Percentiles rank a stretch among this genome's conserved stretches.
phyloP scores from a whole-genome alignment of 1,139 yeast genomes.

The Taphrina confusa region DNA sequence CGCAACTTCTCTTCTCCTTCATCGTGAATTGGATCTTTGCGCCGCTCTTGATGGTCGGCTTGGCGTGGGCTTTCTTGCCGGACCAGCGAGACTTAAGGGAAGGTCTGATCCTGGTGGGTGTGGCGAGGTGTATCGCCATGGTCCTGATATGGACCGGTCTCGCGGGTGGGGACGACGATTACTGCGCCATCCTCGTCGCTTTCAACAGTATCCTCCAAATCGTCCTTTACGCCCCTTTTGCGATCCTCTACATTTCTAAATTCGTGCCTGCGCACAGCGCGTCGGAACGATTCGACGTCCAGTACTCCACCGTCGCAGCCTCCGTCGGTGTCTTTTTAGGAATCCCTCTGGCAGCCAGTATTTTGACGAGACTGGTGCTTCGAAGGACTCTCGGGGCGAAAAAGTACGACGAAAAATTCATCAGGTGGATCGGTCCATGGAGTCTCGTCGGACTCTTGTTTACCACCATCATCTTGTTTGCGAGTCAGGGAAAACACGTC shows the following conservation, averaged over 20 bases:
- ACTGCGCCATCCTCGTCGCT: conserved; percentile 59
- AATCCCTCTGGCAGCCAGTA: conserved; percentile 55
- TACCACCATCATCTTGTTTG: conserved; percentile 58
- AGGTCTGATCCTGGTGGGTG: conserved; percentile 62
- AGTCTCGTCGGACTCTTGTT: conserved; percentile 58
- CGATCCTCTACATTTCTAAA: conserved; percentile 49
- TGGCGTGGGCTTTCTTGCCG: conserved; percentile 59
- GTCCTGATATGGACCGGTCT: conserved; percentile 61
- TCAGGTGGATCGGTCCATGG: conserved; percentile 54
- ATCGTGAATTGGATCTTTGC: conserved; percentile 59
- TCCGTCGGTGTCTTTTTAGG: conserved; percentile 60
- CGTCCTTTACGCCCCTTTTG: conserved; percentile 58
- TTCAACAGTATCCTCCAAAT: conserved; percentile 58
- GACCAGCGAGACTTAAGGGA: conserved; percentile 55
- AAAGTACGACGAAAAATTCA: conserved; percentile 46
- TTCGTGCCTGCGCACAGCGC: conserved; percentile 38
- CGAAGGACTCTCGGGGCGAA: conserved; percentile 41
- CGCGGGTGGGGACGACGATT: conserved; percentile 56
- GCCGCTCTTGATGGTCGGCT: conserved; percentile 60
- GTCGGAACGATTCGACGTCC: conserved; percentile 41
- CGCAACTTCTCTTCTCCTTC: conserved; percentile 51
- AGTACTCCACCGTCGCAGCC: conserved; percentile 53
- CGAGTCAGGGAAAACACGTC: conserved; percentile 57
- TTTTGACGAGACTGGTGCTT: conserved; percentile 49
- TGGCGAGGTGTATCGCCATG: conserved; percentile 67